Percentiles rank a stretch among this genome's conserved stretches.
phyloP scores from a whole-genome alignment of 176 grass and related monocot species.

The Rhynchospora breviuscula region DNA sequence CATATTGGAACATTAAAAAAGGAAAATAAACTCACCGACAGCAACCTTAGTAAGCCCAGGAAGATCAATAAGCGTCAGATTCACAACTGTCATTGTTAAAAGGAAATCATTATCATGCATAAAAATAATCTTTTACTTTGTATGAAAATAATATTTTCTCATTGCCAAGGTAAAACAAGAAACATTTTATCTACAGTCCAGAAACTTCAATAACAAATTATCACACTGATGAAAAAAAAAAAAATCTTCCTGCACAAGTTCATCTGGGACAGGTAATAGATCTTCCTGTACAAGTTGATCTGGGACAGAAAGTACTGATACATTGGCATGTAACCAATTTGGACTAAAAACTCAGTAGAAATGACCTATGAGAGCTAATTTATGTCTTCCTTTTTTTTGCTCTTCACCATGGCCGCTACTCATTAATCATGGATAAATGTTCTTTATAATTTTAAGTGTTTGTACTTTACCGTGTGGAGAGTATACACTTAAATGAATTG shows the following conservation, averaged over 20 bases:
- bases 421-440: neutral
- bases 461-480: constrained; percentile 62
- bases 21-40: constrained; percentile 53
- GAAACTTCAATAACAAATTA: neutral
- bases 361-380: neutral
- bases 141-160: neutral
- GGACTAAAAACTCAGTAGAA: neutral
- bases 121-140: neutral
- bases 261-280: too few species aligned
- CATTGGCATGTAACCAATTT: neutral
- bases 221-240: neutral
- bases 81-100: constrained; percentile 72
- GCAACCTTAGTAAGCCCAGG: constrained; percentile 99
- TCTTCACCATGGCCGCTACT: neutral
- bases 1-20: constrained; percentile 22
- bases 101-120: constrained; percentile 28
- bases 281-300: neutral
- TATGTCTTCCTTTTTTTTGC: neutral
- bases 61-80: constrained; percentile 97
- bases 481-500: constrained; percentile 87
- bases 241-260: too few species aligned
- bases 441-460: neutral
- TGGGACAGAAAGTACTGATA: neutral
- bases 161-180: neutral
- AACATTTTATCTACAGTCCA: neutral